Evolutionary conservation across 495 filamentous ascomycete species (phyloP), one percentile per base, ranked within the genome.

Genomic region (Apiosordaria backusii): DNA sequence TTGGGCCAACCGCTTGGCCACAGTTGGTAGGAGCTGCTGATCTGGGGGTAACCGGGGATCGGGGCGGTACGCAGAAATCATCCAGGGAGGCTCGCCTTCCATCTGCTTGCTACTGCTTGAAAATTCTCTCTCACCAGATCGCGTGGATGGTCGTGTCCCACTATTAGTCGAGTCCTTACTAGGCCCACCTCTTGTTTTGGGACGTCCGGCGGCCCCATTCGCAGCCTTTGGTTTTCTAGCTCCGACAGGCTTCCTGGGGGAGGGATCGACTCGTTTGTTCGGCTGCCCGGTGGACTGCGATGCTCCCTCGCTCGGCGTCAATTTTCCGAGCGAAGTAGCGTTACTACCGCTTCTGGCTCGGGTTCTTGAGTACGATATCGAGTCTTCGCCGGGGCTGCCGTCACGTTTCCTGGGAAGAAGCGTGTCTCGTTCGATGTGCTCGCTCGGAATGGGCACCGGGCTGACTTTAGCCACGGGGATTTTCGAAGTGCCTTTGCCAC

Each of bases 41-140:
- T 99, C 95, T 15, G 92, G 95, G 50, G 95, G 95, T 16, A 99
- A 84, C 50, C 92, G 88, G 50, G 95, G 95, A 75, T 99, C 95
- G 3, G 95, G 96, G 71, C 95, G 96, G 76, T 97, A 99, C 81
- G 96, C 95, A 0, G 89, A 89, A 19, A 93, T 88, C 77, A 97
- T 86, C 95, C 96, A 98, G 50, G 96, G 96, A 7, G 95, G 90
- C 61, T 97, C 94, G 18, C 95, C 96, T 79, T 98, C 96, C 15
- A 93, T 94, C 40, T 89, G 86, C 69, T 92, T 91, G 75, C 76
- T 70, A 67, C 69, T 74, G 53, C 70, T 70, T 18, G 81, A 79
- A 50, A 85, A 71, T 52, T 79, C 81, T 50, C 83, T 72, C 64
- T 86, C 82, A 54, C 83, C 81, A 22, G 80, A 83, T 29, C 82